phyloP scores from a whole-genome alignment of 179 eudicot species.

The Amaranthus tricolor region DNA sequence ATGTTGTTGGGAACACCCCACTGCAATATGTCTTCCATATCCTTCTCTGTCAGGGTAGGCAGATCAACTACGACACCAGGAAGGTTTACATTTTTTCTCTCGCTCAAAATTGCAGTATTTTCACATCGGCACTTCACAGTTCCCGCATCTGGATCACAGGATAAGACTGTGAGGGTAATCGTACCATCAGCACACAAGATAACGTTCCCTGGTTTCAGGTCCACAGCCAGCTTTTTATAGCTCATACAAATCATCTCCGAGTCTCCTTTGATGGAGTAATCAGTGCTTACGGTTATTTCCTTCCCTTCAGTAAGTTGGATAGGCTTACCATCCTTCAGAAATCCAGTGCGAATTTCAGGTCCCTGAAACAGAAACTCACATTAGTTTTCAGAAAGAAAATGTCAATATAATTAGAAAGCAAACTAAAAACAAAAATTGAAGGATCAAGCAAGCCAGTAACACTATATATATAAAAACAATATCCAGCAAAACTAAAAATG shows the following conservation, averaged over 20 bases:
- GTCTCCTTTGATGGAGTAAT: constrained; percentile 37
- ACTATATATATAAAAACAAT: neutral
- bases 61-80: constrained; percentile 50
- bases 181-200: constrained; percentile 52
- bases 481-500: neutral
- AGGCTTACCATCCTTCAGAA: constrained; percentile 38
- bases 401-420: neutral
- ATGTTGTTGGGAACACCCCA: constrained; percentile 53
- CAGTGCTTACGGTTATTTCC: constrained; percentile 42
- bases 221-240: constrained; percentile 41
- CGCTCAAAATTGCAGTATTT: constrained; percentile 40
- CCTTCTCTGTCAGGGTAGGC: constrained; percentile 48
- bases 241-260: constrained; percentile 44
- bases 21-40: constrained; percentile 41
- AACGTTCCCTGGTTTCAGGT: constrained; percentile 41
- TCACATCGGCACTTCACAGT: constrained; percentile 47
- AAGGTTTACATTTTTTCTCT: constrained; percentile 45
- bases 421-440: neutral
- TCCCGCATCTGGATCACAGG: constrained; percentile 38
- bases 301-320: constrained; percentile 44
- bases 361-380: constrained; percentile 25
- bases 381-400: neutral
- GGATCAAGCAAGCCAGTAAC: neutral
- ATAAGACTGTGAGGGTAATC: constrained; percentile 45
- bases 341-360: constrained; percentile 54